These are phyloP conservation scores for Solanum dulcamara DNA, from an alignment of 257 asterid species.

Conservation along the genomic window DNA sequence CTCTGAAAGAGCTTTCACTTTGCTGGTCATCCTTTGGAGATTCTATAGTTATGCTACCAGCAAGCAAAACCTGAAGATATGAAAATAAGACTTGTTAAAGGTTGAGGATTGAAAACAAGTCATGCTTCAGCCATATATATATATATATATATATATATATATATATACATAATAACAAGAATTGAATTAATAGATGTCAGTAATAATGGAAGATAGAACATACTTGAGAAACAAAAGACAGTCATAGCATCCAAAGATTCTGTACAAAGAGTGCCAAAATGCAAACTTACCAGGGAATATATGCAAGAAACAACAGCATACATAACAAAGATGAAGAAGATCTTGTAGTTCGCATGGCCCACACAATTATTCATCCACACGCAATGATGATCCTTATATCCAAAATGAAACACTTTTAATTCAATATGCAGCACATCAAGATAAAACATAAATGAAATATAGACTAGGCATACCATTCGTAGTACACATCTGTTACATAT, in stretches of 20 bases:
- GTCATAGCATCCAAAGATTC: neutral
- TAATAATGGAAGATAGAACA: neutral
- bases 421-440: constrained; percentile 16
- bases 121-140: neutral
- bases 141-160: no score
- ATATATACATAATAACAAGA: neutral
- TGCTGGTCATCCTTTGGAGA: constrained; percentile 28
- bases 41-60: constrained; percentile 55
- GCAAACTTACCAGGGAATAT: constrained; percentile 68
- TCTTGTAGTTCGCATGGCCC: constrained; percentile 86
- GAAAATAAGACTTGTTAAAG: neutral
- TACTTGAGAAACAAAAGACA: neutral
- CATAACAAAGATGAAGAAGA: constrained; percentile 61
- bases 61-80: constrained; percentile 44
- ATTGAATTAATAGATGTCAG: neutral
- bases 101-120: neutral
- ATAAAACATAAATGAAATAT: constrained; percentile 17
- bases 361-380: constrained; percentile 94
- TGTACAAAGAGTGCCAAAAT: neutral
- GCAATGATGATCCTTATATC: constrained; percentile 86
- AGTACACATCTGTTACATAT: constrained; percentile 80
- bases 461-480: constrained; percentile 64
- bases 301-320: constrained; percentile 66
- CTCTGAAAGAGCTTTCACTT: constrained; percentile 32
- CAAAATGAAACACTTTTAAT: constrained; percentile 28